Percentiles rank a stretch among this genome's conserved stretches.
Evolutionary conservation across 2,329 filamentous ascomycete genomes (phyloP).

Genomic region (Rhynchosporium secalis): DNA sequence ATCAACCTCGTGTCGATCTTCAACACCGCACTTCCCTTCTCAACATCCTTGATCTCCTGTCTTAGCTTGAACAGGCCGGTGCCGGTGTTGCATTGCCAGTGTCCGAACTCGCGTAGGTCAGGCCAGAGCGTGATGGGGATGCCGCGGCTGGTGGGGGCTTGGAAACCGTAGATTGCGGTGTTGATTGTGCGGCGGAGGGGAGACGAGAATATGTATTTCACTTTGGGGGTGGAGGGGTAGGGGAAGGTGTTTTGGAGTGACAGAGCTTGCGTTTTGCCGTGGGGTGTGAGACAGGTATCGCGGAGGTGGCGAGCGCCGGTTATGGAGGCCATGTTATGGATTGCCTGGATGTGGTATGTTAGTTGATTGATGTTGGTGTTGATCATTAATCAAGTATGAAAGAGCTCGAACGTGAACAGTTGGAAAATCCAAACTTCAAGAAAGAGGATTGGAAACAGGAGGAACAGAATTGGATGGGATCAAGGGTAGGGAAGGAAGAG

Average conservation of each 20-base stretch:
- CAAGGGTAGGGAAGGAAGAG: neutral
- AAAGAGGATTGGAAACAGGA: neutral
- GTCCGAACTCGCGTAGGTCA: slow-evolving; percentile 7
- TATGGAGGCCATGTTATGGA: slow-evolving; percentile 8
- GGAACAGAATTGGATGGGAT: neutral
- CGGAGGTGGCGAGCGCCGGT: neutral
- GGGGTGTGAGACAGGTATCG: slow-evolving; percentile 10
- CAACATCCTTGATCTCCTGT: neutral
- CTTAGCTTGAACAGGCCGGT: neutral
- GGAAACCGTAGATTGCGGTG: slow-evolving; percentile 12
- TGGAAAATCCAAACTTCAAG: neutral
- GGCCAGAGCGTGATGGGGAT: slow-evolving; percentile 10
- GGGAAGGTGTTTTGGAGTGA: slow-evolving; percentile 4
- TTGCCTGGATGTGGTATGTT: neutral
- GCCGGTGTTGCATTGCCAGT: slow-evolving; percentile 2
- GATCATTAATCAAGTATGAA: neutral
- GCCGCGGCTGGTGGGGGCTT: neutral
- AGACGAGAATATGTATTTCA: slow-evolving; percentile 17
- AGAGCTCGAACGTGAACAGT: neutral
- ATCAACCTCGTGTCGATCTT: slow-evolving; percentile 1
- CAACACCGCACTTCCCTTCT: neutral
- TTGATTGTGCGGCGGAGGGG: slow-evolving; percentile 15
- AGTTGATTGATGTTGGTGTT: neutral
- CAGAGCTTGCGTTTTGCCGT: slow-evolving; percentile 8
- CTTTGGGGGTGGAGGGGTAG: slow-evolving; percentile 44